phyloP scores from a whole-genome alignment of 768 basidiomycete genomes.

The Collybia sp. region DNA sequence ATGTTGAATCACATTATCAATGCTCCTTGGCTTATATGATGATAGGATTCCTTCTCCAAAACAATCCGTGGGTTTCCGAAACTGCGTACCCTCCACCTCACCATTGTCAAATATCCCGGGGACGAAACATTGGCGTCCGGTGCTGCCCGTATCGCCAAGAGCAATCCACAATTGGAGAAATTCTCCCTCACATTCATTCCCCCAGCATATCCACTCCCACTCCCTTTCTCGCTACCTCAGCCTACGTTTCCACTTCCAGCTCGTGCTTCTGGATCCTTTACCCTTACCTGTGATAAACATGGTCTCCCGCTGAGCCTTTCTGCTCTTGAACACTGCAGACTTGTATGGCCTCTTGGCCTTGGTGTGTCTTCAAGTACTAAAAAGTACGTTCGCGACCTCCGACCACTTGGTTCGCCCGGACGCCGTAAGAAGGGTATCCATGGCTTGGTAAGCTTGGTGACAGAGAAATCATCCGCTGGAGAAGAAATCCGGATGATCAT shows the following conservation, averaged over 20 bases:
- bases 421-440: constrained; percentile 33
- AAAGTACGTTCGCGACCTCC: constrained; percentile 34
- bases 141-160: constrained; percentile 57
- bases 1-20: constrained; percentile 15
- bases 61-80: constrained; percentile 57
- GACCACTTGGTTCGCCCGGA: constrained; percentile 32
- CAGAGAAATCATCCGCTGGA: constrained; percentile 60
- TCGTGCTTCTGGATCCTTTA: constrained; percentile 49
- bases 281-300: constrained; percentile 55
- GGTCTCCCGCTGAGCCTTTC: constrained; percentile 53
- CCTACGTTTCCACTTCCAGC: constrained; percentile 37
- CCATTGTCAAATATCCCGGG: constrained; percentile 63
- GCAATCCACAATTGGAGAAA: constrained; percentile 60
- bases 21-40: background rate
- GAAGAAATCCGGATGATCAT: constrained; percentile 63
- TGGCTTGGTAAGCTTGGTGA: constrained; percentile 38
- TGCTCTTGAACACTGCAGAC: constrained; percentile 43
- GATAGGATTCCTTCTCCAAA: constrained; percentile 59
- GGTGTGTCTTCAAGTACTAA: constrained; percentile 31
- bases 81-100: constrained; percentile 56
- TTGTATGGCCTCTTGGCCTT: constrained; percentile 46
- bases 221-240: constrained; percentile 39
- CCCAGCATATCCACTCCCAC: constrained; percentile 41
- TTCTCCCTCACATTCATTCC: constrained; percentile 69
- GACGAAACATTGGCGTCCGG: constrained; percentile 56